phyloP scores from a whole-genome alignment of 768 basidiomycete species.

The Lenzites betulinus region DNA sequence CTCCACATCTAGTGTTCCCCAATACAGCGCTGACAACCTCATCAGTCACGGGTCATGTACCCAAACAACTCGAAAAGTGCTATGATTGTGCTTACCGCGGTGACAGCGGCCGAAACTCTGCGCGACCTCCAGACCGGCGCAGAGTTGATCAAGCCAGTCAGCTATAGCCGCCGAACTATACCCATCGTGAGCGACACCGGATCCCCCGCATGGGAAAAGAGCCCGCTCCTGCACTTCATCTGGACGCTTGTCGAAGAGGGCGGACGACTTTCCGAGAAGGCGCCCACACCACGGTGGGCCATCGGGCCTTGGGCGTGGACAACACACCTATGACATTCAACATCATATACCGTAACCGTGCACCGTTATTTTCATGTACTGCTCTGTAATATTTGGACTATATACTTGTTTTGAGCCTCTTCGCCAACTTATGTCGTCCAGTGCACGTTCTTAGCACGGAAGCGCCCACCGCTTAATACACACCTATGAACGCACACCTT shows the following conservation, averaged over 20 bases:
- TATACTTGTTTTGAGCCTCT: no score
- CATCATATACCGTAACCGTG: no score
- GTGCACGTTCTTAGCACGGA: neutral
- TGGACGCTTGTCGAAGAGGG: constrained; percentile 1
- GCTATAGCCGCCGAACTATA: neutral
- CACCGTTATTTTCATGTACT: no score
- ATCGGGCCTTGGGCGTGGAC: constrained; percentile 15
- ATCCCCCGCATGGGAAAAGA: neutral
- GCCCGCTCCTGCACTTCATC: neutral
- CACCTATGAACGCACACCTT: neutral
- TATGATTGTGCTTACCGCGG: constrained; percentile 9
- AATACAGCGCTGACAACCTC: no score
- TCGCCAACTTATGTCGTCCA: no score
- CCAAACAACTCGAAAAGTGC: neutral
- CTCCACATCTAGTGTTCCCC: neutral
- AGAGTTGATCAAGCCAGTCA: constrained; percentile 5
- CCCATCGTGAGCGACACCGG: neutral
- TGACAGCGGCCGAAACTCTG: constrained; percentile 7
- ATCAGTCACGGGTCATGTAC: constrained; percentile 8
- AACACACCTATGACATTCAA: no score
- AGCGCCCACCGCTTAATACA: neutral
- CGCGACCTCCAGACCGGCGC: neutral
- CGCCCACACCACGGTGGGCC: constrained; percentile 9
- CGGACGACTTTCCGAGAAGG: neutral
- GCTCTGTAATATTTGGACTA: no score